phyloP scores from a whole-genome alignment of 2,329 filamentous ascomycete species.

The Pseudogymnoascus sp. region DNA sequence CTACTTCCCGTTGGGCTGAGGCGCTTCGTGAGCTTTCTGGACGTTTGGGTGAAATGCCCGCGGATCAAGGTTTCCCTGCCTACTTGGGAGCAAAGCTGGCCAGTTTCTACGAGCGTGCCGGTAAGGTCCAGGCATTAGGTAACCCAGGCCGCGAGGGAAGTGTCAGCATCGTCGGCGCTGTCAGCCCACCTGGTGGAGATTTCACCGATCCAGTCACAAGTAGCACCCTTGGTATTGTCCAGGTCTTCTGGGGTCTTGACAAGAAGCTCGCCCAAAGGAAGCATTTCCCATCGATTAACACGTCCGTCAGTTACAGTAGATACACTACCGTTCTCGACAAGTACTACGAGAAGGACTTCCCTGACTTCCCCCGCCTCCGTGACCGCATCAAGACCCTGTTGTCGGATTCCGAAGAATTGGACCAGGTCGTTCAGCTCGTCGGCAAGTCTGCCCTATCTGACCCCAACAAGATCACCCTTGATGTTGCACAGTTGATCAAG shows the following conservation, averaged over 20 bases:
- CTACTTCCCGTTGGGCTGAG: slow-evolving; percentile 95
- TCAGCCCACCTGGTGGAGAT: slow-evolving; percentile 95
- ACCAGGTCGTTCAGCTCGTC: slow-evolving; percentile 97
- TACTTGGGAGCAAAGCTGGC: slow-evolving; percentile 95
- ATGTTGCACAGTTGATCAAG: slow-evolving; percentile 85
- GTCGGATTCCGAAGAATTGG: slow-evolving; percentile 90
- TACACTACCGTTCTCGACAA: slow-evolving; percentile 83
- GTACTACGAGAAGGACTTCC: slow-evolving; percentile 88
- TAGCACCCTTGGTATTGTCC: slow-evolving; percentile 90
- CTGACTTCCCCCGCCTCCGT: slow-evolving; percentile 87
- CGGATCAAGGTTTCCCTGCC: slow-evolving; percentile 98
- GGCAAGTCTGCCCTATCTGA: slow-evolving; percentile 96
- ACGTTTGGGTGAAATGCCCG: slow-evolving; percentile 98
- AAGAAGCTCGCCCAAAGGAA: slow-evolving; percentile 99
- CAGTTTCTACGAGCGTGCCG: slow-evolving; percentile 98
- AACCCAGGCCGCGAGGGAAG: slow-evolving; percentile 83
- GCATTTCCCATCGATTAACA: slow-evolving; percentile 99
- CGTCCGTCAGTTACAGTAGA: slow-evolving; percentile 89
- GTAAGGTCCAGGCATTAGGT: slow-evolving; percentile 75
- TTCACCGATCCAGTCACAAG: slow-evolving; percentile 97
- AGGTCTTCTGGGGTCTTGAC: slow-evolving; percentile 99
- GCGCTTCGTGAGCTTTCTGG: slow-evolving; percentile 97
- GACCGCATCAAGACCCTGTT: slow-evolving; percentile 91
- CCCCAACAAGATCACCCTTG: slow-evolving; percentile 95
- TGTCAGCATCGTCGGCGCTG: slow-evolving; percentile 95